Evolutionary conservation across 805 yeast species (phyloP), one percentile per base, ranked within the genome.

Genomic region (Danielozyma ontarioensis): DNA sequence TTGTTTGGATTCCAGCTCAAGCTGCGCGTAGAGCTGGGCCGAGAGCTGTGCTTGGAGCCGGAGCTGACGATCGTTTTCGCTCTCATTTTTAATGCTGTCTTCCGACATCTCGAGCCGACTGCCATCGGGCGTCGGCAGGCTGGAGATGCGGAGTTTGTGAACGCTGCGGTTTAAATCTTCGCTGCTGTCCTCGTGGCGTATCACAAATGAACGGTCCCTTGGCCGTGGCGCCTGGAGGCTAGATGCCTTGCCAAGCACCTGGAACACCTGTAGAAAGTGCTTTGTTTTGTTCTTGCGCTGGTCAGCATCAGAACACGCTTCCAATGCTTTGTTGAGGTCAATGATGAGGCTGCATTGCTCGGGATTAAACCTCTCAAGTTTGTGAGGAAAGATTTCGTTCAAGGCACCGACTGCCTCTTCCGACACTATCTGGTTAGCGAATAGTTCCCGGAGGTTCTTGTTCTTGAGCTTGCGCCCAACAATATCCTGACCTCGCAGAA

Each of bases 121-220:
- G n/a, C n/a, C n/a, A n/a, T n/a, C n/a, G n/a, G n/a, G n/a, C n/a
- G n/a, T n/a, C 22, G 22, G 22, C 22, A 19, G 22, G 10, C 22
- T 19, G 10, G 46, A 35, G 6, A 46, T 38, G 22, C 42, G 32
- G 2, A 46, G 35, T 10, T 44, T 46, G 6, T 45, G 42, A 5
- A 46, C 50, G 21, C 49, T 44, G 17, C 41, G 33, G 30, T 44
- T 44, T 14, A 46, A 42, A 14, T 44, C 50, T 3, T 42, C 45
- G 8, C 37, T 33, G 23, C 43, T 41, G 25, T 44, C 48, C 7
- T 39, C 41, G 1, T 36, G 25, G 13, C 44, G 46, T 6, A 37
- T 33, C 2, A 46, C 44, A 12, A 37, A 42, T 21, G 42, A 42
- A 2, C 45, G 43, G 18, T 34, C 39, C n/a, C 41, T 42, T 41